phyloP scores from a whole-genome alignment of 164 flowering plant species.

The Chloranthus sessilifolius region DNA sequence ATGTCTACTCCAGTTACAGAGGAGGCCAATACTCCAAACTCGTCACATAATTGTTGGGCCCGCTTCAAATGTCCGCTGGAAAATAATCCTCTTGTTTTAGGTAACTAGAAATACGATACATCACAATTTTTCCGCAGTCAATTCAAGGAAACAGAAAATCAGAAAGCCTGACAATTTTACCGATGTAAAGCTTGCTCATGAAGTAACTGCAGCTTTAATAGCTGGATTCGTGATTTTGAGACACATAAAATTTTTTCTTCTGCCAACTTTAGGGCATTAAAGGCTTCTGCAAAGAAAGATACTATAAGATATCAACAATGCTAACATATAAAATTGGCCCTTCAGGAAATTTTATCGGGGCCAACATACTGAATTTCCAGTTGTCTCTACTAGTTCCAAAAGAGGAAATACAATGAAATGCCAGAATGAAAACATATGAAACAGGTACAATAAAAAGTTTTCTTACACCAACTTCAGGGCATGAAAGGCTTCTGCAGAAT shows the following conservation, averaged over 20 bases:
- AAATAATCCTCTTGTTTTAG: neutral
- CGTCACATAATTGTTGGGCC: constrained; percentile 82
- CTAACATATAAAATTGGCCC: too few relatives aligned
- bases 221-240: constrained; percentile 63
- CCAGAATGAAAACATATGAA: too few relatives aligned
- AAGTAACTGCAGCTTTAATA: constrained; percentile 74
- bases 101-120: neutral
- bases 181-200: constrained; percentile 86
- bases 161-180: constrained; percentile 23
- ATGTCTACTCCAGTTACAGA: constrained; percentile 82
- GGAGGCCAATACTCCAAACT: constrained; percentile 85
- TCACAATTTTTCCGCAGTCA: constrained; percentile 32
- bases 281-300: constrained; percentile 57
- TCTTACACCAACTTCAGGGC: too few relatives aligned
- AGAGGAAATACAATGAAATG: too few relatives aligned
- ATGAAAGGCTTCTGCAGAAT: too few relatives aligned
- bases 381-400: too few relatives aligned
- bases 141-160: neutral
- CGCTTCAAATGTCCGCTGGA: constrained; percentile 75
- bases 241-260: constrained; percentile 65
- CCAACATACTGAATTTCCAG: too few relatives aligned
- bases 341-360: too few relatives aligned
- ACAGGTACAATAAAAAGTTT: too few relatives aligned
- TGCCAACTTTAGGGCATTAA: constrained; percentile 68
- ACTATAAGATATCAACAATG: too few relatives aligned